Evolutionary conservation across 768 basidiomycete species (phyloP).

Genomic region (Chalciporus pseudorubinellus): DNA sequence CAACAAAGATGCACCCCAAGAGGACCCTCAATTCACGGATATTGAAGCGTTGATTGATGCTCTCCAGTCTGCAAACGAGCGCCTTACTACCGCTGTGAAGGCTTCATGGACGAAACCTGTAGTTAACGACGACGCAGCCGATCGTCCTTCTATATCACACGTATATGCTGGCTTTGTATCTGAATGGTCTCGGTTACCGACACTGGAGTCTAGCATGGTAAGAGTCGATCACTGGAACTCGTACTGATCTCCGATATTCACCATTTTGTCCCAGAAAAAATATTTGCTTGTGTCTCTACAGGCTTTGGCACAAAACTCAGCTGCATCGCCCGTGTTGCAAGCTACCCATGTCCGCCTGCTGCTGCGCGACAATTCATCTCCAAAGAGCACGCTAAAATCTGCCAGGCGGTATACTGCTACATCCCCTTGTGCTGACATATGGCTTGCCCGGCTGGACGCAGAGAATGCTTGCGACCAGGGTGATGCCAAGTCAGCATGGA

Average conservation of each 20-base stretch:
- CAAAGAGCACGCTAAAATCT: slow-evolving; percentile 35
- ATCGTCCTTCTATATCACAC: slow-evolving; percentile 30
- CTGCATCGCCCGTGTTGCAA: slow-evolving; percentile 30
- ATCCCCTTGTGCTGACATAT: slow-evolving; percentile 43
- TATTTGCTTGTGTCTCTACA: slow-evolving; percentile 52
- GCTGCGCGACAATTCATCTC: slow-evolving; percentile 20
- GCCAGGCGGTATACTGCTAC: slow-evolving; percentile 48
- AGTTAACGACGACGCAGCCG: not conserved
- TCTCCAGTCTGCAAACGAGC: slow-evolving; percentile 31
- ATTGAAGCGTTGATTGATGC: slow-evolving; percentile 27
- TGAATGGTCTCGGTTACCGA: slow-evolving; percentile 42
- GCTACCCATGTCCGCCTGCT: slow-evolving; percentile 39
- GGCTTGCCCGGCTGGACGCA: slow-evolving; percentile 50
- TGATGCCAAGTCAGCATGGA: slow-evolving; percentile 38
- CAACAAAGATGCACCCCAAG: slow-evolving; percentile 4
- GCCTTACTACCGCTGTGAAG: slow-evolving; percentile 28
- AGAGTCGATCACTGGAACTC: slow-evolving; percentile 5
- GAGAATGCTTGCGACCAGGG: slow-evolving; percentile 34
- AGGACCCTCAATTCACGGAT: slow-evolving; percentile 9
- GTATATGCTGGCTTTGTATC: slow-evolving; percentile 46
- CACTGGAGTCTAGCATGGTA: slow-evolving; percentile 33
- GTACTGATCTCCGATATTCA: not conserved
- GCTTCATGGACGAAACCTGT: slow-evolving; percentile 20
- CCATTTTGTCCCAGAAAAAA: slow-evolving; percentile 39
- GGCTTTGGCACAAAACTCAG: slow-evolving; percentile 27